Evolutionary conservation across 306 rosid genomes (phyloP).

Genomic region (Crataegus laevigata): DNA sequence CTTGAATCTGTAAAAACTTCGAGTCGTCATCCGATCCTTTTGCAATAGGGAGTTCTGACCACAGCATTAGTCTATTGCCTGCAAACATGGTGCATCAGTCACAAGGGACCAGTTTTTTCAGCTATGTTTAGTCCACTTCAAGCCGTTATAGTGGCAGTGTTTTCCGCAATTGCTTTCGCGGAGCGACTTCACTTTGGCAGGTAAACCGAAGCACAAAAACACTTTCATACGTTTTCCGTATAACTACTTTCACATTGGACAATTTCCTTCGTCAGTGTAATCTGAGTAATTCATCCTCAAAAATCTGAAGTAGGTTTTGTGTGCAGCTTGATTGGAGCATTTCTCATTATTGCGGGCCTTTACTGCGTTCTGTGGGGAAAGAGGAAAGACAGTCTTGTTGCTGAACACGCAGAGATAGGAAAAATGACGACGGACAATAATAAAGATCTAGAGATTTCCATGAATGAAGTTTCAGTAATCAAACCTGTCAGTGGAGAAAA

Average conservation of each 20-base stretch:
- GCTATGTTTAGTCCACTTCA: conserved; percentile 33
- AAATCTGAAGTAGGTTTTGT: not conserved
- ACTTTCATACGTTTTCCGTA: not conserved
- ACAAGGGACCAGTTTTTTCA: conserved; percentile 35
- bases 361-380: conserved; percentile 34
- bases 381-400: conserved; percentile 5
- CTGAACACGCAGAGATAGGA: not conserved
- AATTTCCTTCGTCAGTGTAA: not conserved
- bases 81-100: conserved; percentile 37
- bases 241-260: not conserved
- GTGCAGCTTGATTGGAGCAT: conserved; percentile 29
- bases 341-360: conserved; percentile 19
- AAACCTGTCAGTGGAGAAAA: not conserved
- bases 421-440: not conserved
- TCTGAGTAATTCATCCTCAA: not conserved
- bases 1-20: not conserved
- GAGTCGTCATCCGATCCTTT: not conserved
- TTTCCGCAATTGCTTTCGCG: conserved; percentile 28
- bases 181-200: conserved; percentile 28
- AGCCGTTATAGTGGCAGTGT: conserved; percentile 23
- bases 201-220: conserved; percentile 1
- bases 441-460: conserved; percentile 3
- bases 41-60: conserved; percentile 25
- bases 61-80: conserved; percentile 20
- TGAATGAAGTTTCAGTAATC: not conserved